A percentile compares a stretch with the other conserved stretches of the same genome.
phyloP scores from a whole-genome alignment of 2,329 filamentous ascomycete species.

The Pyrenophora tritici-repentis region DNA sequence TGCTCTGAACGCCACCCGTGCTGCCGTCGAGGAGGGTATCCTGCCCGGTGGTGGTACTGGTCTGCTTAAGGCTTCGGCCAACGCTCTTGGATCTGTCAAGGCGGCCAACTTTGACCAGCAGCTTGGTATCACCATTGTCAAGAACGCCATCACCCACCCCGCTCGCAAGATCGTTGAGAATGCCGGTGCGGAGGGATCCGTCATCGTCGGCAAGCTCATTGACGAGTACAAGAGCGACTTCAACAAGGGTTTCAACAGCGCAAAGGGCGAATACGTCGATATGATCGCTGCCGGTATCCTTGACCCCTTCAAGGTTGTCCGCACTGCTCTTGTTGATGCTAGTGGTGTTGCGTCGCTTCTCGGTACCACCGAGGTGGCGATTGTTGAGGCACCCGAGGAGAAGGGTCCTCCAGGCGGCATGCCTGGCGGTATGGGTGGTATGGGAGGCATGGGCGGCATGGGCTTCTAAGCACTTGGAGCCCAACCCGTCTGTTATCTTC shows the following conservation, averaged over 20 bases:
- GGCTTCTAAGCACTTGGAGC: slow-evolving; percentile 54
- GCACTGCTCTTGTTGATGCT: slow-evolving; percentile 91
- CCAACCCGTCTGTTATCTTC: slow-evolving; percentile 30
- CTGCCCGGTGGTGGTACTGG: slow-evolving; percentile 97
- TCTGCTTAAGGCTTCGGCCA: slow-evolving; percentile 93
- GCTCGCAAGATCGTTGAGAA: slow-evolving; percentile 97
- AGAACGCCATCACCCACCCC: slow-evolving; percentile 95
- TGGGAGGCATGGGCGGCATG: slow-evolving; percentile 63
- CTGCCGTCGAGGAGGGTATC: slow-evolving; percentile 98
- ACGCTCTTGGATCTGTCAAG: slow-evolving; percentile 83
- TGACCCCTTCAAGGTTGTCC: slow-evolving; percentile 98
- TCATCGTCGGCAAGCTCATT: slow-evolving; percentile 96
- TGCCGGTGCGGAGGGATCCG: slow-evolving; percentile 91
- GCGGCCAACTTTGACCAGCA: slow-evolving; percentile 97
- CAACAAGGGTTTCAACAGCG: slow-evolving; percentile 97
- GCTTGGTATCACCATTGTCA: slow-evolving; percentile 95
- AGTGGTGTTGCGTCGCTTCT: slow-evolving; percentile 95
- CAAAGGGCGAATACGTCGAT: slow-evolving; percentile 97
- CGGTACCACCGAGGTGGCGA: slow-evolving; percentile 96
- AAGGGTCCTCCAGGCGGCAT: slow-evolving; percentile 68
- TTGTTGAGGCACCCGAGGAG: slow-evolving; percentile 93
- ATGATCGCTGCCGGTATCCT: slow-evolving; percentile 98
- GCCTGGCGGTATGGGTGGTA: slow-evolving; percentile 59
- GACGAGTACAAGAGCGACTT: slow-evolving; percentile 92
- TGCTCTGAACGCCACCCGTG: slow-evolving; percentile 95